Evolutionary conservation across 2,329 filamentous ascomycete genomes (phyloP).

Genomic region (Lachnellula suecica): DNA sequence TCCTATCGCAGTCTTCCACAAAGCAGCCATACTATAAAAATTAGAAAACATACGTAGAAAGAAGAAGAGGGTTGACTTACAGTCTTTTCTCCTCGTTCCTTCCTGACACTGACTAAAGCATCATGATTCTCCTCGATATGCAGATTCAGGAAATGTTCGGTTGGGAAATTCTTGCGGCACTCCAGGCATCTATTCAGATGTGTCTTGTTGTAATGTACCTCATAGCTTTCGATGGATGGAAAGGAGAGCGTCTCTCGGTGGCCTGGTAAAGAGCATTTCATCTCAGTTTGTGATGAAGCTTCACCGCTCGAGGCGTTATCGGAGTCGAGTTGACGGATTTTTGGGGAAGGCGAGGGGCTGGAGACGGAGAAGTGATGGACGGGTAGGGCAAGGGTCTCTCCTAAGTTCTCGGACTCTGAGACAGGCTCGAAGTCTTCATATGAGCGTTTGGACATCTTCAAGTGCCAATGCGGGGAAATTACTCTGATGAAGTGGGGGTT

Average conservation of each 20-base stretch:
- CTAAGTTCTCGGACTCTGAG: constrained; percentile 32
- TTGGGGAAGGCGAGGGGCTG: constrained; percentile 44
- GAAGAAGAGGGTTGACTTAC: constrained; percentile 47
- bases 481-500: constrained; percentile 22
- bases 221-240: constrained; percentile 74
- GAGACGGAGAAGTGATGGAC: constrained; percentile 24
- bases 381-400: constrained; percentile 21
- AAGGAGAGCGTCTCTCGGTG: constrained; percentile 73
- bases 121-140: constrained; percentile 95
- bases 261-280: constrained; percentile 81
- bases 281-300: constrained; percentile 39
- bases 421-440: constrained; percentile 48
- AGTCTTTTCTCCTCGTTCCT: constrained; percentile 82
- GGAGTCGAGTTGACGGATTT: constrained; percentile 63
- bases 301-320: constrained; percentile 51
- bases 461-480: constrained; percentile 35
- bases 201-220: constrained; percentile 77
- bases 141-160: constrained; percentile 72
- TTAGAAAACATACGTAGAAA: not conserved
- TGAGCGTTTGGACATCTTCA: constrained; percentile 59
- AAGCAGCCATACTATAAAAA: constrained; percentile 77
- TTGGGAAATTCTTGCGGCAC: constrained; percentile 86
- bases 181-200: constrained; percentile 85
- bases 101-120: constrained; percentile 67
- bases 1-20: constrained; percentile 81